phyloP scores from a whole-genome alignment of 768 basidiomycete species.

The Mycena amicta region DNA sequence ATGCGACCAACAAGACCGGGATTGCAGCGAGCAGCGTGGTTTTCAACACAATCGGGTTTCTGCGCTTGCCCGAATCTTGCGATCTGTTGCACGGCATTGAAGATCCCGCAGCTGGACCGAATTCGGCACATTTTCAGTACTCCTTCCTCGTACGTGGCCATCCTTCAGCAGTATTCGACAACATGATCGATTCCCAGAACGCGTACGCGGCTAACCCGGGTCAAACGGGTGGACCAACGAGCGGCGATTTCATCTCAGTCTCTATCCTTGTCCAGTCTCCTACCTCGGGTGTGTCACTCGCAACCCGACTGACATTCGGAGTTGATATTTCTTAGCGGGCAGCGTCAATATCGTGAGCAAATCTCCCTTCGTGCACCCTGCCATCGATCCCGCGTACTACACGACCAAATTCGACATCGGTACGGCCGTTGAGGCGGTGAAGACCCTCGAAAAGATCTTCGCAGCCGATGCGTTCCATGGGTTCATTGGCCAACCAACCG shows the following conservation, averaged over 20 bases:
- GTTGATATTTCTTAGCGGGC: not conserved
- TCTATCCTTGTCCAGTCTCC: constrained; percentile 5
- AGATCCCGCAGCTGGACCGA: too few species aligned
- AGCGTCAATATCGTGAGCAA: constrained; percentile 1
- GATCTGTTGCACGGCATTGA: not conserved
- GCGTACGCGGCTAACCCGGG: too few species aligned
- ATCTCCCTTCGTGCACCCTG: constrained; percentile 8
- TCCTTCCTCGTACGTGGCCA: not conserved
- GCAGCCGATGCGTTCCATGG: constrained; percentile 2
- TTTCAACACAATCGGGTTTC: constrained; percentile 10
- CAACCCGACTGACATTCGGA: too few species aligned
- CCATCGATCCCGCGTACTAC: constrained; percentile 13
- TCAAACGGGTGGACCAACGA: not conserved
- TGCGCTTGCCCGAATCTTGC: not conserved
- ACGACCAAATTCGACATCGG: constrained; percentile 11
- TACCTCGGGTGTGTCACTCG: constrained; percentile 7
- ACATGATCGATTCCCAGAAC: too few species aligned
- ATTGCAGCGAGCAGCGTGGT: too few species aligned
- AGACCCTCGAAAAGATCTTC: not conserved
- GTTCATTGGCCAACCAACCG: constrained; percentile 1
- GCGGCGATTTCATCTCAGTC: constrained; percentile 5
- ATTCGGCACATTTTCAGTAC: too few species aligned
- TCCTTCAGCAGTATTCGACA: constrained; percentile 3
- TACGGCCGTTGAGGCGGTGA: not conserved
- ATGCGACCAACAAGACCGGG: constrained; percentile 1